These are phyloP conservation scores for Xylaria palmicola DNA, from an alignment of 495 filamentous ascomycete genomes.

Conservation along the genomic window DNA sequence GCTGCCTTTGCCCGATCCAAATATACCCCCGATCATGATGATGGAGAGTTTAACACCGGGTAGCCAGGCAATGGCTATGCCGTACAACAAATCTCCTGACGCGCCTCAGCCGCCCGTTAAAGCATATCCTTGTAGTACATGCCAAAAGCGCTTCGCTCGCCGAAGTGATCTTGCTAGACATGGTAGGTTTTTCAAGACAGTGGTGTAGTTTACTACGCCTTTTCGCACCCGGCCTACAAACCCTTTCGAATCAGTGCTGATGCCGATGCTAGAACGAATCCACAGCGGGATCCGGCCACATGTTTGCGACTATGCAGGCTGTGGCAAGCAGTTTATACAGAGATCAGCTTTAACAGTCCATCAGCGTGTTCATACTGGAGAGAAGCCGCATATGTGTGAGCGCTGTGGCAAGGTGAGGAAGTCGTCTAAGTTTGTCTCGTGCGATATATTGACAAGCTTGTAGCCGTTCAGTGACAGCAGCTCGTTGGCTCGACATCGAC, in stretches of 20 bases:
- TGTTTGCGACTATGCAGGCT: constrained; percentile 85
- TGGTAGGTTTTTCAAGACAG: constrained; percentile 57
- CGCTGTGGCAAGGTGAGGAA: constrained; percentile 83
- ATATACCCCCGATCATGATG: constrained; percentile 47
- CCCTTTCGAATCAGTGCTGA: constrained; percentile 19
- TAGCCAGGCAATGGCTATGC: constrained; percentile 35
- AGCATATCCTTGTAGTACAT: constrained; percentile 87
- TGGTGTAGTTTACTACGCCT: background rate
- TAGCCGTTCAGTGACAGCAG: constrained; percentile 99
- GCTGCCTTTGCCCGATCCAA: constrained; percentile 48
- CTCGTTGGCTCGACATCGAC: constrained; percentile 86
- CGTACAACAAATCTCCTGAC: constrained; percentile 32
- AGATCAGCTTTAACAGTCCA: constrained; percentile 97
- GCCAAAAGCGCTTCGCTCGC: constrained; percentile 88
- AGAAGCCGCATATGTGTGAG: constrained; percentile 98
- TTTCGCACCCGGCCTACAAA: background rate
- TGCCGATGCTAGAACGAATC: constrained; percentile 74
- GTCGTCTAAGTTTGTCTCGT: constrained; percentile 23
- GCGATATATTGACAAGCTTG: constrained; percentile 11
- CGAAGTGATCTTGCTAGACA: constrained; percentile 93
- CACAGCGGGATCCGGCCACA: constrained; percentile 91
- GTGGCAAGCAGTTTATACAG: constrained; percentile 96
- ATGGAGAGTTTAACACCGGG: constrained; percentile 31
- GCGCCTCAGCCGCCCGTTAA: constrained; percentile 48
- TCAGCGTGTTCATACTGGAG: constrained; percentile 90